A percentile compares a stretch with the other conserved stretches of the same genome.
phyloP scores from a whole-genome alignment of 305 asterid species.

The Fraxinus platypoda region DNA sequence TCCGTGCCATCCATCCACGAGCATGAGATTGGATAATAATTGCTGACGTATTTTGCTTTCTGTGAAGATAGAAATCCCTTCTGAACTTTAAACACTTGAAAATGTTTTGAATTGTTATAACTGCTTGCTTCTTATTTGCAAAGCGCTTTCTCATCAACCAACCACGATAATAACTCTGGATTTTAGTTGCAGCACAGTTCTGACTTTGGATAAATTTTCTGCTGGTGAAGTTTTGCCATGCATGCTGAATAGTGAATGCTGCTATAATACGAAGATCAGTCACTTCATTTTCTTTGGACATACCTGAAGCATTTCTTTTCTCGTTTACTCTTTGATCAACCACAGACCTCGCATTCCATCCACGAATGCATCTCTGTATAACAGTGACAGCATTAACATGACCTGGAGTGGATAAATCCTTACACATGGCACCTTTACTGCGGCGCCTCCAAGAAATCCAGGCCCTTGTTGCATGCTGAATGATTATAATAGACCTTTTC shows the following conservation, averaged over 20 bases:
- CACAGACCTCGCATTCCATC: constrained; percentile 30
- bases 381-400: constrained; percentile 36
- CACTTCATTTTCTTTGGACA: constrained; percentile 28
- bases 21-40: constrained; percentile 59
- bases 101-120: constrained; percentile 52
- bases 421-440: constrained; percentile 9
- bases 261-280: constrained; percentile 34
- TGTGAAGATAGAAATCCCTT: constrained; percentile 44
- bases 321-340: constrained; percentile 21
- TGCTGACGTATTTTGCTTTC: constrained; percentile 45
- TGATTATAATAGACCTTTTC: constrained; percentile 43
- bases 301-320: constrained; percentile 26
- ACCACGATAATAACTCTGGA: constrained; percentile 70
- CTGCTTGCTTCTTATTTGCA: constrained; percentile 46
- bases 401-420: constrained; percentile 23
- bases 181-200: constrained; percentile 64
- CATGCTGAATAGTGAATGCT: constrained; percentile 47
- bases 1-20: constrained; percentile 71
- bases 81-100: constrained; percentile 39
- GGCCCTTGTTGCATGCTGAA: constrained; percentile 62
- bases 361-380: constrained; percentile 37
- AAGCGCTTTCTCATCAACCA: constrained; percentile 51
- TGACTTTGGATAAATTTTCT: constrained; percentile 35
- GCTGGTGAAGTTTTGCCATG: constrained; percentile 45
- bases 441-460: constrained; percentile 43